These are phyloP conservation scores for Termitomyces bulborhizus DNA, from an alignment of 768 basidiomycete genomes.

Conservation along the genomic window DNA sequence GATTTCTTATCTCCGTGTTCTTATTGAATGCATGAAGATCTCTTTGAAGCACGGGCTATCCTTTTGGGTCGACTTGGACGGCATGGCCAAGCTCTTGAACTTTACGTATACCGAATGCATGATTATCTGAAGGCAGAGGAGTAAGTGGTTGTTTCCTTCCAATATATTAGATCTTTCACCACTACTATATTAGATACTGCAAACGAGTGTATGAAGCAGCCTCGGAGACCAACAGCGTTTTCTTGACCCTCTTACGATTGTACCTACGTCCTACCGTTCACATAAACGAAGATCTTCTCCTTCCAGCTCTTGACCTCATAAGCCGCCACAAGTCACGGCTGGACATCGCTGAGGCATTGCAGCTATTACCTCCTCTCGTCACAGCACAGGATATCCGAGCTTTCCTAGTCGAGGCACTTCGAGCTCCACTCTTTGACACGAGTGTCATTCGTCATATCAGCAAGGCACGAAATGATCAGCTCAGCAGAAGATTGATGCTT, in stretches of 20 bases:
- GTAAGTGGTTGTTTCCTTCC: slow-evolving; percentile 33
- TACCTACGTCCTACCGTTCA: slow-evolving; percentile 73
- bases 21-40: slow-evolving; percentile 38
- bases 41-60: slow-evolving; percentile 89
- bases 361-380: slow-evolving; percentile 87
- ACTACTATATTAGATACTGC: slow-evolving; percentile 64
- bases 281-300: slow-evolving; percentile 50
- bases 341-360: slow-evolving; percentile 75
- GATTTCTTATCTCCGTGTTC: neutral
- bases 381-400: slow-evolving; percentile 71
- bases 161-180: neutral
- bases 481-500: slow-evolving; percentile 65
- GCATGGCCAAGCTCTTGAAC: slow-evolving; percentile 91
- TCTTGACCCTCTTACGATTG: slow-evolving; percentile 78
- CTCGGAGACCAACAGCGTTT: slow-evolving; percentile 56
- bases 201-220: slow-evolving; percentile 66
- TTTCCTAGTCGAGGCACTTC: slow-evolving; percentile 69
- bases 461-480: slow-evolving; percentile 72
- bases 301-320: slow-evolving; percentile 85
- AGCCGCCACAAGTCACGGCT: slow-evolving; percentile 77
- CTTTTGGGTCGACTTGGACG: slow-evolving; percentile 84
- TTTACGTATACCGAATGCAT: slow-evolving; percentile 85
- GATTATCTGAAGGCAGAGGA: slow-evolving; percentile 87
- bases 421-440: slow-evolving; percentile 63
- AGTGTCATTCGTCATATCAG: slow-evolving; percentile 63